Conservation (phyloP, 768 basidiomycete genomes). For the Boletellus emodensis region DNA sequence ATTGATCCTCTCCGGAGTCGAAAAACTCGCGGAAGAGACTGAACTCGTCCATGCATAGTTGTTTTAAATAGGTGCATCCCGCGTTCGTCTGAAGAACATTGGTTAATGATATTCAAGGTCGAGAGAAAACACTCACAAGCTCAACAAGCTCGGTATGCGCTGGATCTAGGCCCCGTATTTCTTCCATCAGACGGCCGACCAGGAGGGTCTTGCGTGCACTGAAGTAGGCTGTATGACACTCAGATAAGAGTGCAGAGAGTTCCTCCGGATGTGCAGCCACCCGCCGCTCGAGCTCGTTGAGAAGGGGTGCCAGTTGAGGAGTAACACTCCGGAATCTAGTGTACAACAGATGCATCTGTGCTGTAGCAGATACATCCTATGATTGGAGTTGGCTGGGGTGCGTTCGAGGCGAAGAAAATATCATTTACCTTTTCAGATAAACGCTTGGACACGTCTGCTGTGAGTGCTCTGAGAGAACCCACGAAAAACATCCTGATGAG, state of each 20-base stretch:
- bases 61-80: conserved; percentile 91
- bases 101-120: neutral
- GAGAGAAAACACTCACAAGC: conserved; percentile 48
- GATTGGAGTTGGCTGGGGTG: neutral
- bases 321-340: conserved; percentile 79
- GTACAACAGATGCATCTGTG: conserved; percentile 83
- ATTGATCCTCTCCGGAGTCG: conserved; percentile 70
- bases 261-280: conserved; percentile 79
- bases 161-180: conserved; percentile 82
- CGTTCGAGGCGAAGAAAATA: neutral
- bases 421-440: conserved; percentile 64
- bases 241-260: conserved; percentile 69
- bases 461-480: conserved; percentile 73
- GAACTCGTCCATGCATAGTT: conserved; percentile 89
- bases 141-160: conserved; percentile 80
- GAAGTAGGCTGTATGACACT: conserved; percentile 88
- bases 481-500: conserved; percentile 97
- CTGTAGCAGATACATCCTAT: conserved; percentile 75
- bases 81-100: conserved; percentile 62
- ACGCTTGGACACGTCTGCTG: conserved; percentile 71
- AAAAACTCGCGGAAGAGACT: conserved; percentile 83
- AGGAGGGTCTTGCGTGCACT: conserved; percentile 67
- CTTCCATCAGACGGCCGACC: conserved; percentile 67
- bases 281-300: conserved; percentile 82
- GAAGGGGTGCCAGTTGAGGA: conserved; percentile 65